Conservation (phyloP, 805 yeast genomes). For the Metschnikowia koreensis region DNA sequence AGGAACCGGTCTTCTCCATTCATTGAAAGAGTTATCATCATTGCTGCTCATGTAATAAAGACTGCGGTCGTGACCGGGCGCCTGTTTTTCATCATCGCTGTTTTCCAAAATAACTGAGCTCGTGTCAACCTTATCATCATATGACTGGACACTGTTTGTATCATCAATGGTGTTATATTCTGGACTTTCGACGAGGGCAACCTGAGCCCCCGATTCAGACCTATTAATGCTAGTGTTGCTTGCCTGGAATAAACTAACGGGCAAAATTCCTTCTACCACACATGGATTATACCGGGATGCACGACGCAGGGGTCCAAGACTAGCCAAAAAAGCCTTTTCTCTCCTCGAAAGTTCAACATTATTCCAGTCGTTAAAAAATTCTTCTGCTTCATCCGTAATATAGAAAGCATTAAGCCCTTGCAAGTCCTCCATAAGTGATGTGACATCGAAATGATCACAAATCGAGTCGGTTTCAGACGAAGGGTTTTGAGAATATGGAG, state of each 20-base stretch:
- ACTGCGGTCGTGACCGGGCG: neutral
- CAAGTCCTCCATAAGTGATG: neutral
- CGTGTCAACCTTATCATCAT: neutral
- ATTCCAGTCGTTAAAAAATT: neutral
- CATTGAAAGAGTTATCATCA: slow-evolving; percentile 1
- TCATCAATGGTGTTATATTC: neutral
- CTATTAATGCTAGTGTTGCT: neutral
- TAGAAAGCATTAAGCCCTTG: slow-evolving; percentile 1
- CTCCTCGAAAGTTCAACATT: neutral
- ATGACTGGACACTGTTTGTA: neutral
- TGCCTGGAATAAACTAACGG: neutral
- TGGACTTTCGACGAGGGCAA: neutral
- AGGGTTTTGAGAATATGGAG: neutral
- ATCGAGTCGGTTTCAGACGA: neutral
- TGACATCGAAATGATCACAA: neutral
- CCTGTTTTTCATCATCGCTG: neutral
- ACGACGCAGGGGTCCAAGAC: neutral
- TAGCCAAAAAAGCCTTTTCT: neutral
- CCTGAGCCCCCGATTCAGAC: neutral
- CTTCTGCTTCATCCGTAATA: neutral
- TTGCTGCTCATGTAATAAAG: slow-evolving; percentile 1
- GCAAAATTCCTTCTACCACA: neutral
- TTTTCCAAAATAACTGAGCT: neutral
- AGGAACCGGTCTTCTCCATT: neutral
- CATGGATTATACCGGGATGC: neutral